Base-by-base conservation (phyloP, 805 yeast species). In the Kazachstania kunashirensis region DNA sequence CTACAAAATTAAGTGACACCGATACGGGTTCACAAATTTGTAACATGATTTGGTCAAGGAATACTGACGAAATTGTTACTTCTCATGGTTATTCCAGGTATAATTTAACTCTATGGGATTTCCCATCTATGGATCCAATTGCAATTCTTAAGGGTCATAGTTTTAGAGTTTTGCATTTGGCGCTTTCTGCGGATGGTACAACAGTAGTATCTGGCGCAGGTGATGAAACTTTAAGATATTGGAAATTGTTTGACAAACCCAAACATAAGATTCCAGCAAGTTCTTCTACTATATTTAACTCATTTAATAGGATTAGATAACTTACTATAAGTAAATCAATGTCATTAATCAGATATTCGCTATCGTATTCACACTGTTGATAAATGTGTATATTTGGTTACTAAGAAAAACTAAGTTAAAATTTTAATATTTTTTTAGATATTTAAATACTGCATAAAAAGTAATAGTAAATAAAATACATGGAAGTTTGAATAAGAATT, bases 131-230 rank as follows among this genome's bases (percentile, higher is more conserved):
- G 88, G 83, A 84, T 47, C 97, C 89, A 48, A 76, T 92, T 24
- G 96, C 96, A 0, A 84, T 88, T 16, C 70, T 92, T 37, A 84
- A 94, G 11, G 98, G 97, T 0, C 98, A 92, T 55, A 84, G 95
- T 1, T 84, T 81, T 53, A 70, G 98, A 43, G 97, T 92, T 10
- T 65, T 92, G 34, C 92, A 92, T 56, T 66, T 92, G 48, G 75
- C 95, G 4, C 68, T 89, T 63, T 82, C 95, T 14, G 95, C 96
- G 0, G 97, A 92, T 61, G 98, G 98, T 0, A 86, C 84, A 44
- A 86, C 96, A 0, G 81, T 92, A 11, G 98, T 89, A 2, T 88
- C 98, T 0, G 98, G 98, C 2, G 96, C 98, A 1, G 98, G 97
- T 4, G 98, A 92, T 61, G 98, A 92, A 59, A 92, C 98, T 0